Evolutionary conservation across 371 early-diverging fungal genomes (phyloP), one percentile per base, ranked within the genome.

Genomic region (Actinomortierella wolfii): DNA sequence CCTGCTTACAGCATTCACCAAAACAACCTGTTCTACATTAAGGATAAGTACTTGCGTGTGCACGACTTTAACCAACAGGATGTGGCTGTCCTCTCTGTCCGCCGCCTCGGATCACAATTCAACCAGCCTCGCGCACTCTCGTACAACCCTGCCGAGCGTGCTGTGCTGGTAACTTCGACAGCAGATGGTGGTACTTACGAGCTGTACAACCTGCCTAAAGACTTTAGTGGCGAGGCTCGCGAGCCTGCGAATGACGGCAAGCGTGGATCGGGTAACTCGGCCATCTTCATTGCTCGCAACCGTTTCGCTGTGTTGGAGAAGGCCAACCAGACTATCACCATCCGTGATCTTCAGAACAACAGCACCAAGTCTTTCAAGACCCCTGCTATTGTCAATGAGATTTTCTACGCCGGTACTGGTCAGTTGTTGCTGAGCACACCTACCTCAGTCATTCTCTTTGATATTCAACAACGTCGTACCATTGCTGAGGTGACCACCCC

Each of bases 221-320:
- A 92, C 47, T 68, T 83, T 53, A 79, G 70, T 43, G 91, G 91
- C 14, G 89, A 87, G 40, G 76, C 83, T 1, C 83, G 86, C 14
- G 89, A 90, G 56, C 81, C 83, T 0, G 67, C 85, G 1, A 82
- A 80, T 42, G 87, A 91, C 21, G 77, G 84, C 17, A 91, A 90
- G 76, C 87, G 91, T 45, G 95, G 93, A 2, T 56, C 79, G 0
- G 97, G 95, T 0, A 80, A 86, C 26, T 83, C 92, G 23, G 96
- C 95, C 29, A 83, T 97, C 42, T 98, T 94, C 81, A 92, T 95
- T 60, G 94, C 95, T 18, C 92, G 97, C 60, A 97, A 96, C 70
- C 89, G 97, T 17, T 96, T 95, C 82, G 97, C 95, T 20, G 95
- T 95, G 5, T 82, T 97, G 54, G 95, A 97, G 76, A 92, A 91